phyloP scores from a whole-genome alignment of 1,284 basidiomycete genomes.

The Apiotrichum akiyoshidainum region DNA sequence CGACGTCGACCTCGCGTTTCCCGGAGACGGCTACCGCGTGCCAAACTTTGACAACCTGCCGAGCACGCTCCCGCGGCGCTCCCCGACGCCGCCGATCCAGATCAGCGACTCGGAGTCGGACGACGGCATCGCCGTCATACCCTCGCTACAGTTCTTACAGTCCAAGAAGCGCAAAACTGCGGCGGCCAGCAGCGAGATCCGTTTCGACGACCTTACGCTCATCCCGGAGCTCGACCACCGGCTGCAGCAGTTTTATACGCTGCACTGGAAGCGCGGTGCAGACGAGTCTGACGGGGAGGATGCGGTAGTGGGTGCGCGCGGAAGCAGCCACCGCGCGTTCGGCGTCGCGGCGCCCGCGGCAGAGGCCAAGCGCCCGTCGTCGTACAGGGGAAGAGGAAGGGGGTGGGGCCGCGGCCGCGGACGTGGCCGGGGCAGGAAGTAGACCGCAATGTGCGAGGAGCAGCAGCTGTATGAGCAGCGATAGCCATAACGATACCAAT shows the following conservation, averaged over 20 bases:
- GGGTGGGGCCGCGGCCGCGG: conserved; percentile 1
- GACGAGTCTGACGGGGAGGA: conserved; percentile 10
- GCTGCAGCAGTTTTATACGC: conserved; percentile 30
- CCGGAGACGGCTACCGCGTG: too few species aligned
- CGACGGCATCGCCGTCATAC: too few species aligned
- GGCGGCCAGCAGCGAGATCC: neutral
- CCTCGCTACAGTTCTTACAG: too few species aligned
- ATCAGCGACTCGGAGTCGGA: conserved; percentile 1
- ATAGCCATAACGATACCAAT: too few species aligned
- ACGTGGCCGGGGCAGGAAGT: conserved; percentile 3
- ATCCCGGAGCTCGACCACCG: conserved; percentile 22
- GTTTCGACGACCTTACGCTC: conserved; percentile 14
- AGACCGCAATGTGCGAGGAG: neutral
- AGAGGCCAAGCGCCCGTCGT: neutral
- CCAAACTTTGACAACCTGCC: conserved; percentile 12
- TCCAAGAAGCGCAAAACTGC: too few species aligned
- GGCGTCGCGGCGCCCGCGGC: conserved; percentile 3
- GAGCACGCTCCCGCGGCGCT: conserved; percentile 3
- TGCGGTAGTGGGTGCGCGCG: too few species aligned
- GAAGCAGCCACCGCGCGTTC: neutral
- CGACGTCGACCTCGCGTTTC: neutral
- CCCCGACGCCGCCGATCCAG: conserved; percentile 1
- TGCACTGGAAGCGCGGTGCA: conserved; percentile 41
- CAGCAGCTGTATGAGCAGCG: neutral
- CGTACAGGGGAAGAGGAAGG: neutral